Percentiles rank a stretch among this genome's conserved stretches.
Evolutionary conservation across 345 rosid genomes (phyloP).

Genomic region (Microthlaspi erraticum): DNA sequence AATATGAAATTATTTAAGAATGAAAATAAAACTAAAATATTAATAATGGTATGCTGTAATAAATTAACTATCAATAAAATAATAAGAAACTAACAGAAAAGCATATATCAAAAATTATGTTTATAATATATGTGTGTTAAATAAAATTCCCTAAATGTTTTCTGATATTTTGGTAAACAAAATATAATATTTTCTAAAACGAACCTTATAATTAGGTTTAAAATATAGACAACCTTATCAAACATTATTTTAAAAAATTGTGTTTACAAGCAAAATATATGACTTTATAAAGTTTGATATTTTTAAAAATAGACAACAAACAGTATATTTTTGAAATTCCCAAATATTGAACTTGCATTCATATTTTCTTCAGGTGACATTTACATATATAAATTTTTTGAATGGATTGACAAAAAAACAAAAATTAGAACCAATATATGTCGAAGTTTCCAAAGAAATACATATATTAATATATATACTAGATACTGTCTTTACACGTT

Average conservation of each 20-base stretch:
- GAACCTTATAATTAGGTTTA: not conserved
- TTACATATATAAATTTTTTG: no score
- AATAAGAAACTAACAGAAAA: not conserved
- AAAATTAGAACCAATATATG: not conserved
- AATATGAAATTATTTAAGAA: not conserved
- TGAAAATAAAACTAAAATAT: not conserved
- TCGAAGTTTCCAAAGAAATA: not conserved
- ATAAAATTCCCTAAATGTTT: not conserved
- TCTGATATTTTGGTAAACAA: not conserved
- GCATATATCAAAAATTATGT: not conserved
- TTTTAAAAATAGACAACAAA: no score
- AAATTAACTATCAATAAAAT: not conserved
- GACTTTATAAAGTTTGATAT: no score
- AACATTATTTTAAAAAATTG: no score
- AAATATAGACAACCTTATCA: no score
- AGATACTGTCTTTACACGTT: not conserved
- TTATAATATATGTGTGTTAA: not conserved
- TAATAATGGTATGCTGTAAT: not conserved
- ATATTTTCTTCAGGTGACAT: no score
- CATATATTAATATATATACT: not conserved
- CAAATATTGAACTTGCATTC: no score
- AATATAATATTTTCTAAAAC: not conserved
- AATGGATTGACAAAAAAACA: not conserved
- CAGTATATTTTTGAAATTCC: no score
- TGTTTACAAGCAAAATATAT: no score